Conservation (phyloP, 1,139 yeast species). For the Chernovozyma sophiae-reginae region DNA sequence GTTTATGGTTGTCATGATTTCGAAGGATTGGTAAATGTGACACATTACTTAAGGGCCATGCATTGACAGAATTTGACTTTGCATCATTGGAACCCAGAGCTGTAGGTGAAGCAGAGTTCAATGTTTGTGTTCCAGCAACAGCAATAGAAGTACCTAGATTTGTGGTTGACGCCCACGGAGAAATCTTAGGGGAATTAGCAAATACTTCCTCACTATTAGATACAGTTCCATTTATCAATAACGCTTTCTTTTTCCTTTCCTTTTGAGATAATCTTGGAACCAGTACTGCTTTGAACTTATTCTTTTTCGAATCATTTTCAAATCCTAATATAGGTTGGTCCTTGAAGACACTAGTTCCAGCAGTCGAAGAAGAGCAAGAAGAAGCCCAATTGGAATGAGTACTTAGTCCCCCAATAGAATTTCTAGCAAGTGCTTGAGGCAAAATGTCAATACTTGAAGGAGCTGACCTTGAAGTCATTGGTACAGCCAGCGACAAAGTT, state of each 20-base stretch:
- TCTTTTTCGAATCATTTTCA: constrained; percentile 12
- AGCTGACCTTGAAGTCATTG: neutral
- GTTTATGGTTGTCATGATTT: neutral
- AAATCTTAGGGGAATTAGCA: neutral
- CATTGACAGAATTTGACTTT: neutral
- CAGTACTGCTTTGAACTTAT: constrained; percentile 34
- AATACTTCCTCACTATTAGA: constrained; percentile 2
- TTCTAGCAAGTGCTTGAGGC: neutral
- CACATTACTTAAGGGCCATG: neutral
- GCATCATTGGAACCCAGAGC: neutral
- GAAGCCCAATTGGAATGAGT: constrained; percentile 33
- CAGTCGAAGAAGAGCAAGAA: constrained; percentile 13
- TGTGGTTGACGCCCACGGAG: constrained; percentile 3
- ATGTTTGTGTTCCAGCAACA: neutral
- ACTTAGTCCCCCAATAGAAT: constrained; percentile 18
- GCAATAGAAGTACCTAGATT: neutral
- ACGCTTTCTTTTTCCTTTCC: constrained; percentile 40
- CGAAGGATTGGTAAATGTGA: constrained; percentile 5
- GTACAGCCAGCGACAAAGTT: no score
- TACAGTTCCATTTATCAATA: constrained; percentile 6
- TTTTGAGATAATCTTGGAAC: constrained; percentile 45
- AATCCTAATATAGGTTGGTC: constrained; percentile 10
- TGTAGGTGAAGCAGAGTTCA: neutral
- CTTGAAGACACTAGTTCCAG: constrained; percentile 11
- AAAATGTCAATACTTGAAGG: neutral